Percentiles rank a stretch among this genome's conserved stretches.
phyloP scores from a whole-genome alignment of 2,329 filamentous ascomycete species.

The Neurospora crassa region DNA sequence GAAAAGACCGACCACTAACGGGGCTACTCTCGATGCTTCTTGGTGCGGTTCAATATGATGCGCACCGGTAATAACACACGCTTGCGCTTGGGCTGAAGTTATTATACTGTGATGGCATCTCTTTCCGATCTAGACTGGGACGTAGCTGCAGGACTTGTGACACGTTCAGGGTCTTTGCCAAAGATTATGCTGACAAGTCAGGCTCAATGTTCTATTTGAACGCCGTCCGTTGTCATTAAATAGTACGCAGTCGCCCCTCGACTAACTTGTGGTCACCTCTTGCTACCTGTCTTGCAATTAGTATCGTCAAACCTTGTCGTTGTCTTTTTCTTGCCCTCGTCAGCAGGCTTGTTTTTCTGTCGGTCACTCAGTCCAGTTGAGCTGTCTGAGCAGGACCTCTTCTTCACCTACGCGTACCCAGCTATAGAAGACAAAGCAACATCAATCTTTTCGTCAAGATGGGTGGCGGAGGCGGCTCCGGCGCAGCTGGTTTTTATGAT shows the following conservation, averaged over 20 bases:
- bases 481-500: conserved; percentile 33
- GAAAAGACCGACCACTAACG: conserved; percentile 7
- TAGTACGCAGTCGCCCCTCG: neutral
- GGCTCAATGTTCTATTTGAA: neutral
- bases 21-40: neutral
- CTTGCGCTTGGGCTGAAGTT: neutral
- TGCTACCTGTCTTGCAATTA: neutral
- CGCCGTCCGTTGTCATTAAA: neutral
- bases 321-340: neutral
- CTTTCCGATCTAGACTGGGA: neutral
- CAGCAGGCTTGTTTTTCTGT: neutral
- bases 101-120: neutral
- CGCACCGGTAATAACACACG: conserved; percentile 2
- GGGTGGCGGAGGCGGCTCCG: conserved; percentile 28
- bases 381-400: neutral
- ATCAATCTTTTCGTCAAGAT: conserved; percentile 19
- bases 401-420: neutral
- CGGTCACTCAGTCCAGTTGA: neutral
- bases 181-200: neutral
- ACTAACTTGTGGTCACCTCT: neutral
- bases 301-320: neutral
- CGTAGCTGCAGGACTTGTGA: neutral
- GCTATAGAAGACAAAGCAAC: neutral
- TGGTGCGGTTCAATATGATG: conserved; percentile 5
- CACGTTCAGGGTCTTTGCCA: neutral